A percentile compares a stretch with the other conserved stretches of the same genome.
Evolutionary conservation across 169 alveolate species (phyloP).

Genomic region (Besnoitia besnoiti): DNA sequence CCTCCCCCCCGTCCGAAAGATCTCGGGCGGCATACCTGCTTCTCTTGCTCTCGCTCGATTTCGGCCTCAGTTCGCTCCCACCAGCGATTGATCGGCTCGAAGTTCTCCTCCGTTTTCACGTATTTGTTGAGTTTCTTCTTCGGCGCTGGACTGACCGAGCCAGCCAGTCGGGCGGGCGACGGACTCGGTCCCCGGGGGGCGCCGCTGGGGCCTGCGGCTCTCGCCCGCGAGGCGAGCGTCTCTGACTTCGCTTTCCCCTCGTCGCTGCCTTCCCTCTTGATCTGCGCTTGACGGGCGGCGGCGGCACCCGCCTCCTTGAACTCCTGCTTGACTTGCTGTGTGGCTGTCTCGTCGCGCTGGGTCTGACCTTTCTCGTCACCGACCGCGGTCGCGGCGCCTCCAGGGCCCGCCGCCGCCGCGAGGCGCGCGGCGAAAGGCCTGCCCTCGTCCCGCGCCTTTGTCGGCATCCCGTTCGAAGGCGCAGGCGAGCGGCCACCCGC

Average conservation of each 20-base stretch:
- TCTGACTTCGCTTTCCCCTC: background rate
- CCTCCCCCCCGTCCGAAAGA: no score
- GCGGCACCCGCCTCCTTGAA: background rate
- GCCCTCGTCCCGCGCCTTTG: background rate
- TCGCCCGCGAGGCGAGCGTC: background rate
- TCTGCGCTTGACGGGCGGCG: background rate
- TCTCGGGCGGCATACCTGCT: no score
- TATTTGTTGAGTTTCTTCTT: background rate
- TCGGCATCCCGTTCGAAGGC: background rate
- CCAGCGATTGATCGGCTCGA: conserved; percentile 61
- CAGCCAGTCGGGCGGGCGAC: background rate
- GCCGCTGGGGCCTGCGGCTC: background rate
- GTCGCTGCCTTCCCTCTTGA: conserved; percentile 14
- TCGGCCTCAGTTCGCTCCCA: conserved; percentile 52
- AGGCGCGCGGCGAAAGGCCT: background rate
- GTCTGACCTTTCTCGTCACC: background rate
- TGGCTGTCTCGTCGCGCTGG: no score
- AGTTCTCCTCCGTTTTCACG: conserved; percentile 50
- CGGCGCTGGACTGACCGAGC: background rate
- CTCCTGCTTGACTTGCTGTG: background rate
- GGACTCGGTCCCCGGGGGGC: background rate
- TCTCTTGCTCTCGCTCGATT: conserved; percentile 33
- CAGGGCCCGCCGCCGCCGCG: background rate
- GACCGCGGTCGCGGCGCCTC: background rate
- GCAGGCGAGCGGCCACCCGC: background rate